phyloP scores from a whole-genome alignment of 2,329 filamentous ascomycete species.

The Monosporascus sp. region DNA sequence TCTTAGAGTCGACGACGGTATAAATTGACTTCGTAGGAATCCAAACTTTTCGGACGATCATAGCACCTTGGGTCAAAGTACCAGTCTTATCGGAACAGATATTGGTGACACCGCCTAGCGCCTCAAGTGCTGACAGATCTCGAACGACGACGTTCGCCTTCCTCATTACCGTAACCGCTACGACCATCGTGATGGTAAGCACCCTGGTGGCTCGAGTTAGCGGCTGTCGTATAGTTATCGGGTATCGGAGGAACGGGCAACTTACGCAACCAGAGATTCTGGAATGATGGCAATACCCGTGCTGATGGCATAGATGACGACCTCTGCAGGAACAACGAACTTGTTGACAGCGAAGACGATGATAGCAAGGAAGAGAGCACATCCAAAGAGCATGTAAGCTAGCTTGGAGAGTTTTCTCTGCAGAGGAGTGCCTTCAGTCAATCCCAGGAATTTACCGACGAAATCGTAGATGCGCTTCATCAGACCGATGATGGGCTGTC shows the following conservation, averaged over 20 bases:
- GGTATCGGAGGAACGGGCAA: slow-evolving; percentile 7
- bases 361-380: slow-evolving; percentile 55
- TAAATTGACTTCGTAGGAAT: slow-evolving; percentile 53
- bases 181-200: slow-evolving; percentile 65
- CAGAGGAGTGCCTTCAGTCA: slow-evolving; percentile 67
- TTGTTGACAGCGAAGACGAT: slow-evolving; percentile 55
- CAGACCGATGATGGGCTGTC: slow-evolving; percentile 42
- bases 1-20: slow-evolving; percentile 56
- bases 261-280: slow-evolving; percentile 58
- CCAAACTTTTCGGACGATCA: slow-evolving; percentile 65
- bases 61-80: slow-evolving; percentile 62
- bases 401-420: slow-evolving; percentile 74
- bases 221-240: background rate
- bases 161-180: slow-evolving; percentile 59
- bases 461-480: slow-evolving; percentile 43
- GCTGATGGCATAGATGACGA: slow-evolving; percentile 54
- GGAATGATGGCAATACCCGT: slow-evolving; percentile 59
- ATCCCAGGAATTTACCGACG: slow-evolving; percentile 53
- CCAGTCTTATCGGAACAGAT: slow-evolving; percentile 73
- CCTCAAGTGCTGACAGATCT: slow-evolving; percentile 62
- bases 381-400: slow-evolving; percentile 69
- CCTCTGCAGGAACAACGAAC: slow-evolving; percentile 45
- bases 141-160: slow-evolving; percentile 60
- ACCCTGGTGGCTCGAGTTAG: slow-evolving; percentile 34
- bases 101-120: slow-evolving; percentile 65